Evolutionary conservation across 1,284 basidiomycete genomes (phyloP).

Genomic region (Austropuccinia psidii): DNA sequence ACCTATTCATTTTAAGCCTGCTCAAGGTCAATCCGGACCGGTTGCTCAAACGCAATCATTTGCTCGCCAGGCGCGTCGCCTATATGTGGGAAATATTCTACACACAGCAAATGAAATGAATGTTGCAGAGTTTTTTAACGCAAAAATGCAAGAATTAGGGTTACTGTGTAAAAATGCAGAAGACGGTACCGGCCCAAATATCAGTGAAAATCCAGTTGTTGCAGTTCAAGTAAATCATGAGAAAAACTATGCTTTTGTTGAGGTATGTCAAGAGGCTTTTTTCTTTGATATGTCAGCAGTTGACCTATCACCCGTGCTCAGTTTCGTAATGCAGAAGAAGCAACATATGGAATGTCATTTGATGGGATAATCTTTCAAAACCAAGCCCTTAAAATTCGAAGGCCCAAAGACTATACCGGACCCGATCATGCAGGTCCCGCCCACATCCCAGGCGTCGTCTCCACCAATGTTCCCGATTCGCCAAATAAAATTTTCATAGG

Average conservation of each 20-base stretch:
- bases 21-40: conserved; percentile 38
- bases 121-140: conserved; percentile 85
- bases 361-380: conserved; percentile 93
- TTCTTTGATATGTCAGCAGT: not conserved
- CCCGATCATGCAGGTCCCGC: conserved; percentile 44
- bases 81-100: conserved; percentile 93
- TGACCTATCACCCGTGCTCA: too few species aligned
- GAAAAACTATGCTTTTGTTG: conserved; percentile 94
- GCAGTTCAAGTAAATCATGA: conserved; percentile 93
- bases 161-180: conserved; percentile 66
- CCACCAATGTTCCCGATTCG: conserved; percentile 93
- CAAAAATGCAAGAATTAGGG: conserved; percentile 72
- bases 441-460: conserved; percentile 80
- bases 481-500: conserved; percentile 98
- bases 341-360: conserved; percentile 89
- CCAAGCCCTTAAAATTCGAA: conserved; percentile 82
- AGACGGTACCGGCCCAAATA: conserved; percentile 33
- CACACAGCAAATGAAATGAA: conserved; percentile 82
- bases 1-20: conserved; percentile 43
- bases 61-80: conserved; percentile 81
- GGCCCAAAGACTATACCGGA: conserved; percentile 92
- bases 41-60: conserved; percentile 34
- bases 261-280: conserved; percentile 55
- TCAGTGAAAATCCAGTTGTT: conserved; percentile 64
- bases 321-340: conserved; percentile 95